phyloP scores from a whole-genome alignment of 1,284 basidiomycete species.

The Cystobasidium pallidum region DNA sequence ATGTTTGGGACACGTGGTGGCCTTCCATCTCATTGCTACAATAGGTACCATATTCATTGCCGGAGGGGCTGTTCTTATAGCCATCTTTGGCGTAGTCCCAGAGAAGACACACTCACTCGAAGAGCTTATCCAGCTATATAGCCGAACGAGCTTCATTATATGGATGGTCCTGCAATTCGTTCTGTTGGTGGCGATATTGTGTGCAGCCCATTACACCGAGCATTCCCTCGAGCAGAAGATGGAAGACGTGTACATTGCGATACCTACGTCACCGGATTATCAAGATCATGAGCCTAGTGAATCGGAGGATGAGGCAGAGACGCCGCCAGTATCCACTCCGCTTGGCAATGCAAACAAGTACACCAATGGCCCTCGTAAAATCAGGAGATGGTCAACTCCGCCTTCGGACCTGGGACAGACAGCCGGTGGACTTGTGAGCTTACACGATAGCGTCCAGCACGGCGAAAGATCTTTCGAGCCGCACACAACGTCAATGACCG shows the following conservation, averaged over 20 bases:
- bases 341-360: background rate
- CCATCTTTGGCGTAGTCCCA: constrained; percentile 88
- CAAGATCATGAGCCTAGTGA: constrained; percentile 7
- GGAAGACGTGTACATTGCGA: constrained; percentile 38
- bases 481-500: background rate
- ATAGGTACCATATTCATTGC: constrained; percentile 78
- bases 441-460: background rate
- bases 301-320: constrained; percentile 15
- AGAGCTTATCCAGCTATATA: constrained; percentile 78
- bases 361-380: constrained; percentile 16
- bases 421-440: background rate
- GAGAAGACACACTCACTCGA: constrained; percentile 86
- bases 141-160: constrained; percentile 74
- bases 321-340: background rate
- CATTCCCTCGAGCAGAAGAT: constrained; percentile 23
- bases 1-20: background rate
- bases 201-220: constrained; percentile 54
- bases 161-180: constrained; percentile 78
- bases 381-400: constrained; percentile 40
- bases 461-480: background rate
- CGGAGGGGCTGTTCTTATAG: constrained; percentile 84
- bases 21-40: background rate
- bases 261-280: constrained; percentile 25
- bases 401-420: constrained; percentile 20
- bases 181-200: constrained; percentile 65